phyloP scores from a whole-genome alignment of 2,329 filamentous ascomycete genomes.

The Aspergillus candidus region DNA sequence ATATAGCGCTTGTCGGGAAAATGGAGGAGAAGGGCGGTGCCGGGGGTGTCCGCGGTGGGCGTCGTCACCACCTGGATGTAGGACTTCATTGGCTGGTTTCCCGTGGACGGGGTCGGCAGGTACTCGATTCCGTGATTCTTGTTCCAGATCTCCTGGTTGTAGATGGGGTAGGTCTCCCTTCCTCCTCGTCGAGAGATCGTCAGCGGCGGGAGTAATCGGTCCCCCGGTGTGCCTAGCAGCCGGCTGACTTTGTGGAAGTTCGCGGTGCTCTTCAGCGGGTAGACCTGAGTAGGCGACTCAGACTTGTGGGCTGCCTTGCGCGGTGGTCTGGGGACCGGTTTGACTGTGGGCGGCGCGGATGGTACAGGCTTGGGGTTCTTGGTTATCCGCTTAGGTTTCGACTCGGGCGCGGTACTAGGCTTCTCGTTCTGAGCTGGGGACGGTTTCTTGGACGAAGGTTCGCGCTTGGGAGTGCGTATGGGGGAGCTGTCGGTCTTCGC shows the following conservation, averaged over 20 bases:
- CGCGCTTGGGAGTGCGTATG: too few relatives aligned
- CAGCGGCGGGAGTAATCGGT: too few relatives aligned
- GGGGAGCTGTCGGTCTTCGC: too few relatives aligned
- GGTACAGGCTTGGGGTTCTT: neutral
- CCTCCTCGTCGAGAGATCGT: neutral
- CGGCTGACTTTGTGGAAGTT: too few relatives aligned
- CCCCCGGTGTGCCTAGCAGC: too few relatives aligned
- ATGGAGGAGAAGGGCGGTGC: conserved; percentile 69
- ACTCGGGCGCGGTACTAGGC: too few relatives aligned
- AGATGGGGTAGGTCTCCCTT: conserved; percentile 19
- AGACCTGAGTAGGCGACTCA: too few relatives aligned
- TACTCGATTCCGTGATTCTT: conserved; percentile 12
- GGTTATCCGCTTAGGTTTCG: too few relatives aligned
- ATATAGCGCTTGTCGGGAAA: conserved; percentile 79
- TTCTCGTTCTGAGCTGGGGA: too few relatives aligned
- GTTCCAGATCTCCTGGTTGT: conserved; percentile 12
- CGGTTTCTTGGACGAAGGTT: too few relatives aligned
- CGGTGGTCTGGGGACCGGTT: conserved; percentile 1
- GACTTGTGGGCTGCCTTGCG: too few relatives aligned
- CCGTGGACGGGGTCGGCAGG: neutral
- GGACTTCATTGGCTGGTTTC: conserved; percentile 57
- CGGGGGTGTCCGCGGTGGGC: conserved; percentile 82
- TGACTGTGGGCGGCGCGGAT: neutral
- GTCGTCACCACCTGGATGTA: conserved; percentile 70
- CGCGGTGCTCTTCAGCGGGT: too few relatives aligned